Evolutionary conservation across 1,284 basidiomycete species (phyloP).

Genomic region (Gomphus bonarii): DNA sequence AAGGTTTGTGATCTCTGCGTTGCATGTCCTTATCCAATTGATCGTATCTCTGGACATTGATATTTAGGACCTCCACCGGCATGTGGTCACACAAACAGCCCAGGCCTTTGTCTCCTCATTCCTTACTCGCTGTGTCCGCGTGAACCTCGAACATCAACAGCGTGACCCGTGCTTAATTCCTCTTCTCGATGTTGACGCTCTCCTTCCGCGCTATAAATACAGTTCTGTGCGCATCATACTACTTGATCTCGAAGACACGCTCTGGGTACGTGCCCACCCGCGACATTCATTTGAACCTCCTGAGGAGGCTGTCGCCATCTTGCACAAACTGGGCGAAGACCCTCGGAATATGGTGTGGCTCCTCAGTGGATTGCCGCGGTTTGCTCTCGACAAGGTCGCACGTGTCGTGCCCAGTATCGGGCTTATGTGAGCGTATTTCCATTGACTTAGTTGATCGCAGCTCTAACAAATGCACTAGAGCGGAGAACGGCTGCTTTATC

Average conservation of each 20-base stretch:
- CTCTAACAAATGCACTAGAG: conserved; percentile 27
- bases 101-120: conserved; percentile 78
- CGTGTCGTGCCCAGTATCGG: conserved; percentile 57
- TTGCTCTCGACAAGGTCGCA: conserved; percentile 53
- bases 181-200: conserved; percentile 37
- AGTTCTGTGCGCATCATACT: conserved; percentile 57
- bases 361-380: conserved; percentile 64
- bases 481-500: conserved; percentile 84
- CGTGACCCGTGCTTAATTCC: conserved; percentile 21
- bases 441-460: background rate
- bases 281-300: conserved; percentile 35
- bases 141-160: conserved; percentile 53
- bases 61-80: conserved; percentile 64
- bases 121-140: conserved; percentile 61
- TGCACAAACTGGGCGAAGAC: conserved; percentile 56
- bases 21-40: background rate
- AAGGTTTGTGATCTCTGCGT: conserved; percentile 30
- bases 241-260: conserved; percentile 72
- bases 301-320: conserved; percentile 39
- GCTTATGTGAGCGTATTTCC: conserved; percentile 45
- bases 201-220: conserved; percentile 54
- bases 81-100: conserved; percentile 81
- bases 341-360: conserved; percentile 72
- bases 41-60: background rate
- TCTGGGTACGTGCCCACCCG: conserved; percentile 34